A percentile compares a stretch with the other conserved stretches of the same genome.
These are phyloP conservation scores for Arthrinium puccinioides DNA, from an alignment of 2,329 filamentous ascomycete genomes.

Conservation along the genomic window DNA sequence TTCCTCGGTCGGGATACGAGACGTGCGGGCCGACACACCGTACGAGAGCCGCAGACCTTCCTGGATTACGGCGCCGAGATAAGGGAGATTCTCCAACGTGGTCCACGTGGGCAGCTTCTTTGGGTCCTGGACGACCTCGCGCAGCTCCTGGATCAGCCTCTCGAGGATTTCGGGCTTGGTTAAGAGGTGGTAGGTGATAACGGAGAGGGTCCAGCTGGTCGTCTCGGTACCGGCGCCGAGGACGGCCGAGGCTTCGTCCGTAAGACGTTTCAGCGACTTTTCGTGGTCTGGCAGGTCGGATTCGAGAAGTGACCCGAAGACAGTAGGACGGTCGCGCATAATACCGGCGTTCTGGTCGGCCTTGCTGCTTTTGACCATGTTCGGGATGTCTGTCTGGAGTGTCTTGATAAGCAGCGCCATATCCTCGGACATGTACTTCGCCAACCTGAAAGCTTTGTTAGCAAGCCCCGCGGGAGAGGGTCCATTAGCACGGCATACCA, in stretches of 20 bases:
- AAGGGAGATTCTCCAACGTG: constrained; percentile 26
- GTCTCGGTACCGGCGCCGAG: constrained; percentile 25
- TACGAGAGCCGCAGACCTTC: constrained; percentile 28
- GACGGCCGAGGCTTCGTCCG: constrained; percentile 11
- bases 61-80: constrained; percentile 27
- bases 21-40: constrained; percentile 16
- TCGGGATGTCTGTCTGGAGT: constrained; percentile 10
- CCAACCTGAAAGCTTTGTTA: constrained; percentile 1
- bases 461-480: constrained; percentile 6
- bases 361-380: constrained; percentile 9
- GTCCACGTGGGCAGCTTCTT: background rate
- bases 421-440: background rate
- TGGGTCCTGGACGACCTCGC: constrained; percentile 12
- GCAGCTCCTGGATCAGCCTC: constrained; percentile 22
- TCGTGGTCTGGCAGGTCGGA: constrained; percentile 8
- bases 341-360: constrained; percentile 2
- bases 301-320: constrained; percentile 14
- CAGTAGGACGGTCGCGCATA: constrained; percentile 8
- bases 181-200: constrained; percentile 28
- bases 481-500: background rate
- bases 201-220: constrained; percentile 19
- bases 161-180: constrained; percentile 22
- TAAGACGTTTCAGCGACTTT: constrained; percentile 8
- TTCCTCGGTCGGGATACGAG: constrained; percentile 21
- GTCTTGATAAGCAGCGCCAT: constrained; percentile 2